Conservation (phyloP, 164 flowering plant genomes). For the Piper longum region DNA sequence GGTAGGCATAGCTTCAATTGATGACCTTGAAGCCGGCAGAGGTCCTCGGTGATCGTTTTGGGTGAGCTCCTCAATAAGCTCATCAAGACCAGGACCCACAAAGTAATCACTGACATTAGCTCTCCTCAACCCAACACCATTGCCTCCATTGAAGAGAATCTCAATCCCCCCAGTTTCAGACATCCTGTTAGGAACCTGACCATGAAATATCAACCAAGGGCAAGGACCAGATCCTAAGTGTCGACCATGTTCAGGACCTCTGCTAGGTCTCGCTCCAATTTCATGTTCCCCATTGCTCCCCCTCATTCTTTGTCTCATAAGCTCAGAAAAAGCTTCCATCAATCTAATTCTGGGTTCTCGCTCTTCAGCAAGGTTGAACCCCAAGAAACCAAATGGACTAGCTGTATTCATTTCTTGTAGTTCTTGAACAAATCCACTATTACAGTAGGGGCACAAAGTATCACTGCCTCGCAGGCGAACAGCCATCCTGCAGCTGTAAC, state of each 20-base stretch:
- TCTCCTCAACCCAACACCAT: constrained; percentile 37
- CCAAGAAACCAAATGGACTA: constrained; percentile 32
- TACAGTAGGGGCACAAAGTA: constrained; percentile 41
- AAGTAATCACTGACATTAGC: constrained; percentile 63
- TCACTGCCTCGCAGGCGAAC: constrained; percentile 44
- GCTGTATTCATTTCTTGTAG: constrained; percentile 33
- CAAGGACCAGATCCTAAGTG: constrained; percentile 25
- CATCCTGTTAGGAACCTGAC: constrained; percentile 58
- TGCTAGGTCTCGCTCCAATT: background rate
- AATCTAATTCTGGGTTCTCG: constrained; percentile 35
- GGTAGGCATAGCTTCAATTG: constrained; percentile 72
- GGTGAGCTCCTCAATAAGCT: constrained; percentile 57
- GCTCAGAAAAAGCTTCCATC: constrained; percentile 63
- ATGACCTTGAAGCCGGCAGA: constrained; percentile 63
- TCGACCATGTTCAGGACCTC: constrained; percentile 25
- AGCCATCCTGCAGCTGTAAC: constrained; percentile 51
- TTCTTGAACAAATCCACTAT: constrained; percentile 63
- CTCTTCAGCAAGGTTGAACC: constrained; percentile 27
- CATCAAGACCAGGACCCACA: constrained; percentile 81
- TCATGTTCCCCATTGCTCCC: constrained; percentile 3
- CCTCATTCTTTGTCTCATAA: constrained; percentile 45
- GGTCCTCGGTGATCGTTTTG: constrained; percentile 43
- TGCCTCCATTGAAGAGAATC: constrained; percentile 46
- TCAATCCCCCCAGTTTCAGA: constrained; percentile 49
- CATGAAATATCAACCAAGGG: constrained; percentile 66